Conservation (phyloP, 306 rosid genomes). For the Trifolium repens region DNA sequence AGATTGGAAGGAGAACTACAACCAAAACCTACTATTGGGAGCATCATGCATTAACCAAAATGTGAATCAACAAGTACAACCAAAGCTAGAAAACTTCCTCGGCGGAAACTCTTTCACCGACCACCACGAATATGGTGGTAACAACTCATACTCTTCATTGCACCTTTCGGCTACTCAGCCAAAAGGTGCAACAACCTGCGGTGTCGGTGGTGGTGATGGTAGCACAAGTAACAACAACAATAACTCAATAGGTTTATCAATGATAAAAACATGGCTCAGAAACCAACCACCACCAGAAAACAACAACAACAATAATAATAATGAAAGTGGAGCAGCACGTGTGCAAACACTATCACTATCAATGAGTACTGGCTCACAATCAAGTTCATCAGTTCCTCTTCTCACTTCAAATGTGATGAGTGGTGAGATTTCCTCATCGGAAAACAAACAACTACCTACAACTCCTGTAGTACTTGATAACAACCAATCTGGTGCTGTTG, state of each 20-base stretch:
- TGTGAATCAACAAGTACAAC: constrained; percentile 52
- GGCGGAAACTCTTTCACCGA: constrained; percentile 73
- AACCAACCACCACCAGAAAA: constrained; percentile 30
- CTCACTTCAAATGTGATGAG: constrained; percentile 46
- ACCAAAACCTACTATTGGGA: constrained; percentile 46
- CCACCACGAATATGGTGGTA: constrained; percentile 47
- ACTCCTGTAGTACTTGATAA: constrained; percentile 25
- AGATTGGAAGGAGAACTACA: constrained; percentile 84
- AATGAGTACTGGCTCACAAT: constrained; percentile 77
- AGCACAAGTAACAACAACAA: neutral
- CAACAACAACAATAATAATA: constrained; percentile 26
- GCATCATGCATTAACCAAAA: constrained; percentile 55
- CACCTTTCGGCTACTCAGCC: constrained; percentile 48
- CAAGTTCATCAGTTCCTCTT: constrained; percentile 53
- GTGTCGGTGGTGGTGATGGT: neutral
- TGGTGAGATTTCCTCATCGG: constrained; percentile 61
- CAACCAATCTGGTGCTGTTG: constrained; percentile 40
- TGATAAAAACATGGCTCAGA: constrained; percentile 86
- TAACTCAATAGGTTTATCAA: constrained; percentile 74
- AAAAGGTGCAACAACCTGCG: neutral
- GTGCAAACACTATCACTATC: constrained; percentile 72
- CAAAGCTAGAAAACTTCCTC: constrained; percentile 89
- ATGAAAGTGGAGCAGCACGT: constrained; percentile 38
- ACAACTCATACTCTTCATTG: constrained; percentile 43
- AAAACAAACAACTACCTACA: constrained; percentile 48